Conservation (phyloP, 108 stramenopile genomes). For the Halocafeteria seosinensis region DNA sequence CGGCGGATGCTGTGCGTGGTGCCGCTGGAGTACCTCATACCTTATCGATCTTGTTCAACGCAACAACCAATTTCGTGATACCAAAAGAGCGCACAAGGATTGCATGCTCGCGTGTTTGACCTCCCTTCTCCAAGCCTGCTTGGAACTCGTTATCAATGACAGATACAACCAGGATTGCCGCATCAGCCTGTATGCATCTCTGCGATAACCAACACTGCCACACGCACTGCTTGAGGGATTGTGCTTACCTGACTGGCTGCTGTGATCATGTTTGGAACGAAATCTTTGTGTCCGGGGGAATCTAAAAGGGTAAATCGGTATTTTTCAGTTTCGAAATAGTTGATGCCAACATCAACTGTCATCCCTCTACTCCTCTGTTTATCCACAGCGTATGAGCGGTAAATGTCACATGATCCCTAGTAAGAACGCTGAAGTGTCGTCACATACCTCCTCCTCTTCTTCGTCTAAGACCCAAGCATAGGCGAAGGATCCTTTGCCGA, state of each 20-base stretch:
- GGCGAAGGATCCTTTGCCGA: slow-evolving; percentile 54
- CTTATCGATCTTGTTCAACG: slow-evolving; percentile 63
- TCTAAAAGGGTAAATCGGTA: slow-evolving; percentile 33
- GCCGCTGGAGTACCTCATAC: too few relatives aligned
- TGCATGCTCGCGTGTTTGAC: slow-evolving; percentile 63
- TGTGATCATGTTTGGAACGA: slow-evolving; percentile 48
- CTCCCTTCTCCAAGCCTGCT: slow-evolving; percentile 45
- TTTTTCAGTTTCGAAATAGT: slow-evolving; percentile 9
- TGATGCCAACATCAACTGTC: not conserved
- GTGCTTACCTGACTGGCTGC: slow-evolving; percentile 37
- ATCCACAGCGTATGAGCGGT: not conserved
- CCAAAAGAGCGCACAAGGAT: slow-evolving; percentile 52
- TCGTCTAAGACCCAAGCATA: slow-evolving; percentile 57
- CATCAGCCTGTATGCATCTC: too few relatives aligned
- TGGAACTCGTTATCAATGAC: slow-evolving; percentile 59
- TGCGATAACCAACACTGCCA: too few relatives aligned
- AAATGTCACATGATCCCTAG: slow-evolving; percentile 20
- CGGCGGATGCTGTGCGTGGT: too few relatives aligned
- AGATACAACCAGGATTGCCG: slow-evolving; percentile 55
- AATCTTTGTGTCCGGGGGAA: slow-evolving; percentile 54
- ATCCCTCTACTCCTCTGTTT: not conserved
- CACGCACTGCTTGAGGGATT: too few relatives aligned
- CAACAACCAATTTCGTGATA: slow-evolving; percentile 55
- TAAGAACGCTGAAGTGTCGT: slow-evolving; percentile 48
- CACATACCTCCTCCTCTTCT: slow-evolving; percentile 42